phyloP scores from a whole-genome alignment of 495 filamentous ascomycete genomes.

The Evernia prunastri region DNA sequence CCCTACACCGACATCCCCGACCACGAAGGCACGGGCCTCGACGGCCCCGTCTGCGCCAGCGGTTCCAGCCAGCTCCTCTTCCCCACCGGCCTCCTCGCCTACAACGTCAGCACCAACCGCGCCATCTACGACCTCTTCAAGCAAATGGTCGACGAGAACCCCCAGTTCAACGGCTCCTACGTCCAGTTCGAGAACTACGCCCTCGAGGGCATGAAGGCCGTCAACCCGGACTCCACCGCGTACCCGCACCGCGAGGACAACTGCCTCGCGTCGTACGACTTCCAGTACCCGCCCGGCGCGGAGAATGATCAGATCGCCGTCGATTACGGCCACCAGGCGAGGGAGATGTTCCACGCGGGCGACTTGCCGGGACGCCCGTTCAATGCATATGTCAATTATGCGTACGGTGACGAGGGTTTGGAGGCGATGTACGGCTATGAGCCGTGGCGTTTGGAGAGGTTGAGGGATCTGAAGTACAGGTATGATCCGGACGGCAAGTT shows the following conservation, averaged over 20 bases:
- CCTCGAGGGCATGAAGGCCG: neutral
- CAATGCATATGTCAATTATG: constrained; percentile 46
- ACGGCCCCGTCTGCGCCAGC: constrained; percentile 19
- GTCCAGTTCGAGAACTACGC: constrained; percentile 6
- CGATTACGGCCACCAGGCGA: constrained; percentile 23
- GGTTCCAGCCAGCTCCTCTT: constrained; percentile 26
- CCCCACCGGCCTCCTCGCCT: constrained; percentile 24
- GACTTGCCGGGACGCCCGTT: constrained; percentile 21
- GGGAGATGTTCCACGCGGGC: constrained; percentile 25
- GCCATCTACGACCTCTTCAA: constrained; percentile 23
- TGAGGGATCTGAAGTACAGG: constrained; percentile 35
- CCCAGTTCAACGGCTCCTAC: neutral
- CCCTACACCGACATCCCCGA: constrained; percentile 22
- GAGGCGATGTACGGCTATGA: constrained; percentile 45
- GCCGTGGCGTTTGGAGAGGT: constrained; percentile 36
- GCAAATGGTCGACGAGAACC: neutral
- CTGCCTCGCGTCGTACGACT: neutral
- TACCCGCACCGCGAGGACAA: neutral
- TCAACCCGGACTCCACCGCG: neutral
- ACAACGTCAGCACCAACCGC: constrained; percentile 26
- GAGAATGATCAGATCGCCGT: no score
- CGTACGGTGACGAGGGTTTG: constrained; percentile 39
- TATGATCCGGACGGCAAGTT: constrained; percentile 42
- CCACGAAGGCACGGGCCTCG: constrained; percentile 24
- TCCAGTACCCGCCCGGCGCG: no score